Percentiles rank a stretch among this genome's conserved stretches.
Conservation (phyloP, 2,329 filamentous ascomycete species). For the Fusarium nelsonii region DNA sequence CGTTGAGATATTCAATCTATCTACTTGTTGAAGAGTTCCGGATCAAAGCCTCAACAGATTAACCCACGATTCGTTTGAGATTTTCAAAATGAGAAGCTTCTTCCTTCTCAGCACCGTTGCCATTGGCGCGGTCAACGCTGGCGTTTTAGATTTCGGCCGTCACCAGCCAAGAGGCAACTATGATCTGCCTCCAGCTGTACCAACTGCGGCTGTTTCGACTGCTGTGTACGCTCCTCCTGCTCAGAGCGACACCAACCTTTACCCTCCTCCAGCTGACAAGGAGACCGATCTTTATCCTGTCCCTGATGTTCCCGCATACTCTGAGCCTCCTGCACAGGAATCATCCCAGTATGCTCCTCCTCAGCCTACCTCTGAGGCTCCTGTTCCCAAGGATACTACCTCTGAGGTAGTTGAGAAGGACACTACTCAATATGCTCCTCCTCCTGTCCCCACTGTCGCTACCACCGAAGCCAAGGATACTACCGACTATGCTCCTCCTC, state of each 20-base stretch:
- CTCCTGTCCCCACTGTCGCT: slow-evolving; percentile 26
- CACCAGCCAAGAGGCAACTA: slow-evolving; percentile 18
- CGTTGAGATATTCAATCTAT: slow-evolving; percentile 7
- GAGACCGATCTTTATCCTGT: slow-evolving; percentile 4
- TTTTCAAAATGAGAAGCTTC: slow-evolving; percentile 32
- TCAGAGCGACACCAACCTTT: not conserved
- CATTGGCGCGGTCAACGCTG: slow-evolving; percentile 32
- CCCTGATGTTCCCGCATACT: not conserved
- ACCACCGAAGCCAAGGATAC: slow-evolving; percentile 17
- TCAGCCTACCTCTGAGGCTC: slow-evolving; percentile 4
- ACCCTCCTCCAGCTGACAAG: not conserved
- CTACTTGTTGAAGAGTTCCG: no score
- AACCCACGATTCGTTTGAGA: no score
- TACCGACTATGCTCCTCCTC: slow-evolving; percentile 17
- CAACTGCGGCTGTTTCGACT: slow-evolving; percentile 6
- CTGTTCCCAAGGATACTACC: slow-evolving; percentile 2
- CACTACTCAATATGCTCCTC: slow-evolving; percentile 18
- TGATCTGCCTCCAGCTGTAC: slow-evolving; percentile 4
- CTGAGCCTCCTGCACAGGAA: slow-evolving; percentile 13
- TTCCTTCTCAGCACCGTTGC: slow-evolving; percentile 32
- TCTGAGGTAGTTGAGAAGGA: not conserved
- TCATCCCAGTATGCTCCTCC: slow-evolving; percentile 21
- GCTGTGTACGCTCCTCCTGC: not conserved
- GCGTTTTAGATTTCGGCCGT: slow-evolving; percentile 19
- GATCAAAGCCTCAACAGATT: no score